Percentiles rank a stretch among this genome's conserved stretches.
Evolutionary conservation across 345 rosid genomes (phyloP).

Genomic region (Pseudoturritis turrita): DNA sequence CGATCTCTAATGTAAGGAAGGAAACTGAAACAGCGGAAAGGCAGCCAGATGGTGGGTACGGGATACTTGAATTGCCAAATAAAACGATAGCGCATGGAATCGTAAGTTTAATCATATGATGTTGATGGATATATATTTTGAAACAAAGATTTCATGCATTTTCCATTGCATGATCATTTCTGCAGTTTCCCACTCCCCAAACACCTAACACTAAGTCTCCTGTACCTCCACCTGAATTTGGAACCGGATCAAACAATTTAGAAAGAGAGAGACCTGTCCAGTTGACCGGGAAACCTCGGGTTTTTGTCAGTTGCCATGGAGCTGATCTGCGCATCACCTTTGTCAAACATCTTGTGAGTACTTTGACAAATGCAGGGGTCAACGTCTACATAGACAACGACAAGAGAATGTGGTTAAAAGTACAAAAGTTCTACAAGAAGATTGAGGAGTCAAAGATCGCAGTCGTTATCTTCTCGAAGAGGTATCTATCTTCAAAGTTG

Average conservation of each 20-base stretch:
- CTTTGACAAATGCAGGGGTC: background rate
- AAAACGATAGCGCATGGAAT: background rate
- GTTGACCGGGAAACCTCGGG: background rate
- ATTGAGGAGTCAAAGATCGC: slow-evolving; percentile 3
- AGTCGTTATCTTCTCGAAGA: background rate
- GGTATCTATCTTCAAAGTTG: background rate
- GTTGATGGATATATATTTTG: background rate
- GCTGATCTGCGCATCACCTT: background rate
- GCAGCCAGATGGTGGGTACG: background rate
- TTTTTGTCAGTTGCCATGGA: slow-evolving; percentile 23
- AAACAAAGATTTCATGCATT: background rate
- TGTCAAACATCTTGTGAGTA: slow-evolving; percentile 1
- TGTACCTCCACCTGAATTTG: background rate
- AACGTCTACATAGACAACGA: background rate
- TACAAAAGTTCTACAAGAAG: background rate
- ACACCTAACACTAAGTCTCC: background rate
- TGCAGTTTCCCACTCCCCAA: background rate
- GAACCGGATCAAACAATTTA: background rate
- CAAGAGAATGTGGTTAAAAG: background rate
- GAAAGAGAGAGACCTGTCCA: background rate
- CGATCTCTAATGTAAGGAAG: background rate
- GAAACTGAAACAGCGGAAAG: background rate
- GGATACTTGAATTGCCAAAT: slow-evolving; percentile 3
- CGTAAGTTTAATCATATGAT: background rate
- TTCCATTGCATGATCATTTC: background rate